These are phyloP conservation scores for Tricholomella constricta DNA, from an alignment of 768 basidiomycete genomes.

Conservation along the genomic window DNA sequence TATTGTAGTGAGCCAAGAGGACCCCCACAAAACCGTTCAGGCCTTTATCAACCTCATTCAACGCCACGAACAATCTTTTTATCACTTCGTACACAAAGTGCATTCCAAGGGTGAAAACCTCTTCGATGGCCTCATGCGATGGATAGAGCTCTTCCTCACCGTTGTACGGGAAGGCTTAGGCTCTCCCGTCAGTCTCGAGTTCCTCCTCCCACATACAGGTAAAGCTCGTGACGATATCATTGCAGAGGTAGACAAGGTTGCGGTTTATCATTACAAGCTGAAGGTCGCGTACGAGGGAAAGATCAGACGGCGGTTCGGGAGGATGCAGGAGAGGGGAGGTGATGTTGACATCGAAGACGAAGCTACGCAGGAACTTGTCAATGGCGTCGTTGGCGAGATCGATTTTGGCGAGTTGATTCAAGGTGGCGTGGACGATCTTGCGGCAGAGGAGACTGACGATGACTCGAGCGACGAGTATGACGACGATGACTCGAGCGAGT, in stretches of 20 bases:
- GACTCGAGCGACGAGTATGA: slow-evolving; percentile 45
- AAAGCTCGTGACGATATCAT: slow-evolving; percentile 76
- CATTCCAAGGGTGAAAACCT: slow-evolving; percentile 95
- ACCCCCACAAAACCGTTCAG: slow-evolving; percentile 86
- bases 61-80: slow-evolving; percentile 95
- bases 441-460: slow-evolving; percentile 65
- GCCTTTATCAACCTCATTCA: slow-evolving; percentile 91
- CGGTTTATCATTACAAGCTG: slow-evolving; percentile 90
- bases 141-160: slow-evolving; percentile 95
- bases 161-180: slow-evolving; percentile 89
- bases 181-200: slow-evolving; percentile 77
- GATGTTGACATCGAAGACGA: slow-evolving; percentile 79
- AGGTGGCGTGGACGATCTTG: slow-evolving; percentile 80
- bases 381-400: slow-evolving; percentile 79
- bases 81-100: slow-evolving; percentile 97
- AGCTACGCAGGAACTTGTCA: slow-evolving; percentile 77
- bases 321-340: slow-evolving; percentile 42
- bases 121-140: slow-evolving; percentile 92
- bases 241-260: slow-evolving; percentile 85
- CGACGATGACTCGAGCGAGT: slow-evolving; percentile 27
- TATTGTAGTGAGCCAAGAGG: slow-evolving; percentile 71
- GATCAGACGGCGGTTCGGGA: slow-evolving; percentile 81
- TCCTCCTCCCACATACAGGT: slow-evolving; percentile 82
- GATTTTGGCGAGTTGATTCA: slow-evolving; percentile 78
- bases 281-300: slow-evolving; percentile 94